phyloP scores from a whole-genome alignment of 305 asterid genomes.

The Fraxinus nigra region DNA sequence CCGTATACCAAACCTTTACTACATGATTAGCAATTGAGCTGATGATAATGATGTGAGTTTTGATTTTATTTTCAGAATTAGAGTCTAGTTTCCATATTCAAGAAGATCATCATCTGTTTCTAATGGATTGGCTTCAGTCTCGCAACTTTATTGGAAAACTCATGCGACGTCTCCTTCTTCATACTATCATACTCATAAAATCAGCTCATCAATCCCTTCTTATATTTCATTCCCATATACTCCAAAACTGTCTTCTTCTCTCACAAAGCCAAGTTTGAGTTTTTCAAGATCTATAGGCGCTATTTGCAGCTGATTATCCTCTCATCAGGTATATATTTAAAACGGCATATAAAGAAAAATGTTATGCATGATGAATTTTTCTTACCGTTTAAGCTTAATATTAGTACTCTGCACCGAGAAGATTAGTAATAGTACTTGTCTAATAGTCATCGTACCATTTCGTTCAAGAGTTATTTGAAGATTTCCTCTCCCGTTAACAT shows the following conservation, averaged over 20 bases:
- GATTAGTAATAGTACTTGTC: background rate
- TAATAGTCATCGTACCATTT: background rate
- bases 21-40: background rate
- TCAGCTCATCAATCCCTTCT: conserved; percentile 40
- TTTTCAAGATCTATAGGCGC: conserved; percentile 28
- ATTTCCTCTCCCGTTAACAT: background rate
- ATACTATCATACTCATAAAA: conserved; percentile 28
- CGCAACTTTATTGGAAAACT: conserved; percentile 25
- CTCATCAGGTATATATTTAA: conserved; percentile 30
- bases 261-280: conserved; percentile 12
- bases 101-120: conserved; percentile 35
- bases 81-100: conserved; percentile 43
- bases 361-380: background rate
- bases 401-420: background rate
- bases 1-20: background rate
- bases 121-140: conserved; percentile 31
- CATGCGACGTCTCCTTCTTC: conserved; percentile 38
- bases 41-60: background rate
- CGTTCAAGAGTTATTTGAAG: background rate
- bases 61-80: conserved; percentile 35
- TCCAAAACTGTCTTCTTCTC: conserved; percentile 25
- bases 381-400: background rate
- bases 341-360: background rate
- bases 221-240: conserved; percentile 26
- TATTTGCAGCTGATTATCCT: conserved; percentile 26